These are phyloP conservation scores for Fusarium sp. DNA, from an alignment of 2,329 filamentous ascomycete genomes.

Conservation along the genomic window DNA sequence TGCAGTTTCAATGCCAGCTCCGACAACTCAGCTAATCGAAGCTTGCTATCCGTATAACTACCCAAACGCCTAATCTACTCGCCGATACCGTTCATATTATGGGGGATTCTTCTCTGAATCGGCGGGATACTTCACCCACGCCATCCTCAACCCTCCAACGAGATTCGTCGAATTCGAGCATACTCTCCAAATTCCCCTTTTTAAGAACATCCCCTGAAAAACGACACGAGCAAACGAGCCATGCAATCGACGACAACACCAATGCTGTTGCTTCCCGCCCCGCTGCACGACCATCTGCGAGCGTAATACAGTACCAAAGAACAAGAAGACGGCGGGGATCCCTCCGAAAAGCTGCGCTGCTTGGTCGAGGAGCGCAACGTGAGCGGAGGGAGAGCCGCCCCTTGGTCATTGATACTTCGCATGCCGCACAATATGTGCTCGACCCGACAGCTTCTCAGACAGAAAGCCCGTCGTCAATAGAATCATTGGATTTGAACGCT, in stretches of 20 bases:
- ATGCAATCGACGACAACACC: slow-evolving; percentile 54
- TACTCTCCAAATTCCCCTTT: slow-evolving; percentile 79
- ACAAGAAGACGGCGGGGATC: slow-evolving; percentile 83
- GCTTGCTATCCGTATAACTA: background rate
- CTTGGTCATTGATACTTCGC: slow-evolving; percentile 59
- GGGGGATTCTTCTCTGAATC: slow-evolving; percentile 26
- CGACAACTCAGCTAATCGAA: slow-evolving; percentile 6
- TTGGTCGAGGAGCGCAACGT: slow-evolving; percentile 78
- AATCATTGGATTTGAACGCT: slow-evolving; percentile 62
- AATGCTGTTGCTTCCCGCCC: slow-evolving; percentile 53
- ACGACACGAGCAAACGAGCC: slow-evolving; percentile 53
- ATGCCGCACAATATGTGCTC: slow-evolving; percentile 43
- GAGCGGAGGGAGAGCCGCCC: slow-evolving; percentile 68
- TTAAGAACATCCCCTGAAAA: slow-evolving; percentile 62
- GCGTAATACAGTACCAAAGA: slow-evolving; percentile 60
- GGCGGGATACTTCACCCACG: slow-evolving; percentile 34
- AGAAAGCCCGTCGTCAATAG: slow-evolving; percentile 46
- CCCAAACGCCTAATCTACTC: background rate
- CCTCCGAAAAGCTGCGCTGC: slow-evolving; percentile 85
- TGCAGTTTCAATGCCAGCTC: background rate
- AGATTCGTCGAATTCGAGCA: slow-evolving; percentile 70
- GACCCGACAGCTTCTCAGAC: slow-evolving; percentile 39
- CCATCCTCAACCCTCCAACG: slow-evolving; percentile 52
- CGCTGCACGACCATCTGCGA: slow-evolving; percentile 49
- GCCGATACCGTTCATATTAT: slow-evolving; percentile 16